phyloP scores from a whole-genome alignment of 2,329 filamentous ascomycete genomes.

The Pyricularia sp. region DNA sequence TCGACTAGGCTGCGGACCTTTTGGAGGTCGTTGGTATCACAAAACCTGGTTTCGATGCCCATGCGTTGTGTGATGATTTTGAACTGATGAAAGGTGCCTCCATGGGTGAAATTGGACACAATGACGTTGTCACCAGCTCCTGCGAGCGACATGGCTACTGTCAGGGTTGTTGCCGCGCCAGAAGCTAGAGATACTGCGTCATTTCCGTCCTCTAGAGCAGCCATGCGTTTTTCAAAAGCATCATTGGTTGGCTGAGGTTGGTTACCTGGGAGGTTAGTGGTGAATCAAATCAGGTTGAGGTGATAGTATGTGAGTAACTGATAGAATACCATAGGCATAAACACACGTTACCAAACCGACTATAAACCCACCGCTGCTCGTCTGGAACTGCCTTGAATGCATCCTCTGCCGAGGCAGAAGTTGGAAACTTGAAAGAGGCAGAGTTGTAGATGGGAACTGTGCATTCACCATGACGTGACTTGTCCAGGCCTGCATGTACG shows the following conservation, averaged over 20 bases:
- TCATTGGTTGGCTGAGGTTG: neutral
- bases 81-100: constrained; percentile 35
- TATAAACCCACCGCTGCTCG: neutral
- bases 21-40: constrained; percentile 24
- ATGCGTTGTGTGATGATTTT: constrained; percentile 1
- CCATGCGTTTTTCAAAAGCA: neutral
- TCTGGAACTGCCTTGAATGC: neutral
- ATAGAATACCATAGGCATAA: neutral
- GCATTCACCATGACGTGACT: neutral
- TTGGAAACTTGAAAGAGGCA: neutral
- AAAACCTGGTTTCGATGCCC: constrained; percentile 13
- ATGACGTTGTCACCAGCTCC: neutral
- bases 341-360: neutral
- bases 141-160: neutral
- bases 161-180: neutral
- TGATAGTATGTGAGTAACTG: neutral
- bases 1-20: constrained; percentile 50
- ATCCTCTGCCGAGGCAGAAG: neutral
- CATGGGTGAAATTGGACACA: constrained; percentile 2
- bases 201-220: neutral
- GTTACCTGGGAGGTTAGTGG: too few relatives aligned
- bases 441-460: neutral
- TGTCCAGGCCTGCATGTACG: neutral
- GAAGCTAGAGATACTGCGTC: neutral
- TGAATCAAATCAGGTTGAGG: too few relatives aligned